Evolutionary conservation across 768 basidiomycete species (phyloP).

Genomic region (Gloeostereum incarnatum): DNA sequence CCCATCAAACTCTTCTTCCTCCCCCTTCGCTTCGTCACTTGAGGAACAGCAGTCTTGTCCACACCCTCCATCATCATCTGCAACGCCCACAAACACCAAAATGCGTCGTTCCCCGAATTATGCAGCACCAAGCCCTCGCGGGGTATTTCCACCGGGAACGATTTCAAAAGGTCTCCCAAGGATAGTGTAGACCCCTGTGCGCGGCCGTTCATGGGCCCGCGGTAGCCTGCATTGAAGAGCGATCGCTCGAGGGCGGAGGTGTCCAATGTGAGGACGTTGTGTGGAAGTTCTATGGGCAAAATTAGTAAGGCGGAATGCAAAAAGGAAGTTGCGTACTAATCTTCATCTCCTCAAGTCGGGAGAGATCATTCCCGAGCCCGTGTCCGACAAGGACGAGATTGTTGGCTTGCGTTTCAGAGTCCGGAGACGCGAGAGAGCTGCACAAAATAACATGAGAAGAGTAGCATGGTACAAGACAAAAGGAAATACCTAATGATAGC

Average conservation of each 20-base stretch:
- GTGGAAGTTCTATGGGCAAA: constrained; percentile 52
- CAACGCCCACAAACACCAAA: constrained; percentile 56
- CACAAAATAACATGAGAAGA: constrained; percentile 10
- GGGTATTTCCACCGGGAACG: constrained; percentile 29
- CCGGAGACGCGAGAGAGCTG: constrained; percentile 69
- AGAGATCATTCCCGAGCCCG: constrained; percentile 41
- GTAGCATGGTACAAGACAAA: neutral
- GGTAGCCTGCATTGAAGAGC: constrained; percentile 47
- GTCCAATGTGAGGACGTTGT: constrained; percentile 64
- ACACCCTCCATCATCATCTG: constrained; percentile 64
- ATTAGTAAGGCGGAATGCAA: neutral
- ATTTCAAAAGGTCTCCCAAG: constrained; percentile 52
- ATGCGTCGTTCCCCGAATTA: constrained; percentile 79
- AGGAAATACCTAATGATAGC: constrained; percentile 55
- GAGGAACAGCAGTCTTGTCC: no score
- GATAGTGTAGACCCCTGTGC: constrained; percentile 45
- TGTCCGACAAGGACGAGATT: constrained; percentile 67
- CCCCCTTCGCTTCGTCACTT: constrained; percentile 25
- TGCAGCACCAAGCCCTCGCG: constrained; percentile 29
- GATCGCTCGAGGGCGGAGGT: constrained; percentile 53
- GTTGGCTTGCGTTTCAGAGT: constrained; percentile 65
- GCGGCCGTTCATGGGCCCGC: constrained; percentile 52
- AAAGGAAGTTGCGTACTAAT: constrained; percentile 45
- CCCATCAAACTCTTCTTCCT: constrained; percentile 12
- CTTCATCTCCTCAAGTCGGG: constrained; percentile 67